These are phyloP conservation scores for Neofusicoccum laricinum DNA, from an alignment of 2,329 filamentous ascomycete genomes.

Conservation along the genomic window DNA sequence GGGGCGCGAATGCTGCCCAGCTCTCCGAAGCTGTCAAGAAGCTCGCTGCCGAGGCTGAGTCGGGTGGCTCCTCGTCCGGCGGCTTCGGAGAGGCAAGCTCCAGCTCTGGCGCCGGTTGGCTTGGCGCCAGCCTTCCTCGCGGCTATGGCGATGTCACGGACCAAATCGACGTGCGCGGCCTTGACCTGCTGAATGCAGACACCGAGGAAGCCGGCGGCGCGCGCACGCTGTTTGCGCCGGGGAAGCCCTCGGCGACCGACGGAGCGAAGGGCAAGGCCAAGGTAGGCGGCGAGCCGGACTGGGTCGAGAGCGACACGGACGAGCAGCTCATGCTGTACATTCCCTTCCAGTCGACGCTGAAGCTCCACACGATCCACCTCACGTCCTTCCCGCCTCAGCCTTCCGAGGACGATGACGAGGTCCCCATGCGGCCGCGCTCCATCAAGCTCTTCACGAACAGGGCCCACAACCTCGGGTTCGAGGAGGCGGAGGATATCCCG, in stretches of 20 bases:
- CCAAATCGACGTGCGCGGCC: constrained; percentile 71
- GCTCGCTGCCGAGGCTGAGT: constrained; percentile 63
- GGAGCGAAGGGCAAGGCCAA: constrained; percentile 54
- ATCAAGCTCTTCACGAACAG: constrained; percentile 86
- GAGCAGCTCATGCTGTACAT: constrained; percentile 93
- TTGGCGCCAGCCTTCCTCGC: constrained; percentile 70
- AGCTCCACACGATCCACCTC: constrained; percentile 83
- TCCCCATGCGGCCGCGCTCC: constrained; percentile 75
- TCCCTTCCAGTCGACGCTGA: constrained; percentile 82
- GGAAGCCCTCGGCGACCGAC: constrained; percentile 58
- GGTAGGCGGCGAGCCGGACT: constrained; percentile 62
- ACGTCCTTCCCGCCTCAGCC: constrained; percentile 68
- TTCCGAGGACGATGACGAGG: constrained; percentile 66
- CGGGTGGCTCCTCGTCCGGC: constrained; percentile 38
- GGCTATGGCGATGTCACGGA: constrained; percentile 82
- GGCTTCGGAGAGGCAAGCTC: constrained; percentile 43
- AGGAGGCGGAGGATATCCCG: constrained; percentile 84
- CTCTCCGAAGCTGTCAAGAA: constrained; percentile 70
- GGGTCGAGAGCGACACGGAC: constrained; percentile 94
- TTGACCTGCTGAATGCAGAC: constrained; percentile 87
- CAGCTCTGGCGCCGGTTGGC: constrained; percentile 58
- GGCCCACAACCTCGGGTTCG: constrained; percentile 87
- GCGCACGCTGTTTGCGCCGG: constrained; percentile 67
- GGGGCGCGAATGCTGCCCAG: constrained; percentile 69
- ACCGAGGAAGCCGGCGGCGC: constrained; percentile 67